A percentile compares a stretch with the other conserved stretches of the same genome.
Conservation (phyloP, 2,329 filamentous ascomycete species). For the Torrubiella hemipterigena region DNA sequence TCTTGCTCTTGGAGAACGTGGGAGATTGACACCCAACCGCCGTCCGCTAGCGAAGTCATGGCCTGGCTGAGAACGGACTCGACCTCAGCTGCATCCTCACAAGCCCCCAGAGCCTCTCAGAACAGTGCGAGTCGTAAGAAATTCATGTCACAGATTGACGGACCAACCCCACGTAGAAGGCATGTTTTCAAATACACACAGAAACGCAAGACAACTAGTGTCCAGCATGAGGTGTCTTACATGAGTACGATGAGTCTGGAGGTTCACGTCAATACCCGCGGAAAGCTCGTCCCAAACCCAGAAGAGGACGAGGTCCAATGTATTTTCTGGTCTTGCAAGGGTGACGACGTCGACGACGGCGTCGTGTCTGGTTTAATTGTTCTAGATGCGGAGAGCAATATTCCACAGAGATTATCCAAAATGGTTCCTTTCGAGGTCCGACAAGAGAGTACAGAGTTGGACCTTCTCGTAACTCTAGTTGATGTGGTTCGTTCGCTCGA, state of each 20-base stretch:
- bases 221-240: slow-evolving; percentile 77
- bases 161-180: slow-evolving; percentile 69
- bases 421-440: slow-evolving; percentile 53
- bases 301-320: slow-evolving; percentile 80
- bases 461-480: slow-evolving; percentile 74
- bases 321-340: slow-evolving; percentile 82
- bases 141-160: slow-evolving; percentile 73
- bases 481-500: slow-evolving; percentile 75
- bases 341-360: slow-evolving; percentile 48
- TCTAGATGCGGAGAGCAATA: slow-evolving; percentile 48
- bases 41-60: slow-evolving; percentile 56
- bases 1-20: slow-evolving; percentile 44
- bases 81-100: slow-evolving; percentile 1
- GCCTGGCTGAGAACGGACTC: slow-evolving; percentile 3
- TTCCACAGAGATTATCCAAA: slow-evolving; percentile 49
- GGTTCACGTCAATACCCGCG: slow-evolving; percentile 79
- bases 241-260: slow-evolving; percentile 97
- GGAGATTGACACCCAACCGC: slow-evolving; percentile 64
- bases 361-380: slow-evolving; percentile 61
- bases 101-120: slow-evolving; percentile 11
- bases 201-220: slow-evolving; percentile 58
- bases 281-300: slow-evolving; percentile 72
- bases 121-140: slow-evolving; percentile 15
- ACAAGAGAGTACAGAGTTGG: slow-evolving; percentile 68
- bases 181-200: slow-evolving; percentile 81